These are phyloP conservation scores for Aureobasidium pullulans DNA, from an alignment of 2,329 filamentous ascomycete species.

Conservation along the genomic window DNA sequence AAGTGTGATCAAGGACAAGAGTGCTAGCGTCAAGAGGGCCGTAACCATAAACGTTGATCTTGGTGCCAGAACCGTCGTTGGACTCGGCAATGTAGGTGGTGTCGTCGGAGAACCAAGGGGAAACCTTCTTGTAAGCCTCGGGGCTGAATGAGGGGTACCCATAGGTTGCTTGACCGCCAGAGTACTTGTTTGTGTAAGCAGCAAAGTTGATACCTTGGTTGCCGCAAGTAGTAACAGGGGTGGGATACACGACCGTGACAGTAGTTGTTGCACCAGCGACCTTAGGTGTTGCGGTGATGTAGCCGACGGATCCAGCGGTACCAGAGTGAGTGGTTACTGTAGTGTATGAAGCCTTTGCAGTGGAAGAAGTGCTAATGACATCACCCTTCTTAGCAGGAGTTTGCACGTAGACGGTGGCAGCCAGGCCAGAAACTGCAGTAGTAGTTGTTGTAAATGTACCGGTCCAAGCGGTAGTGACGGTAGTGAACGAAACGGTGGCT, in stretches of 20 bases:
- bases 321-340: slow-evolving; percentile 6
- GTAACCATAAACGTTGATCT: background rate
- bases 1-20: slow-evolving; percentile 16
- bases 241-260: slow-evolving; percentile 3
- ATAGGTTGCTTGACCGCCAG: slow-evolving; percentile 8
- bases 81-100: slow-evolving; percentile 15
- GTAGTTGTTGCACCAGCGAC: slow-evolving; percentile 4
- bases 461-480: slow-evolving; percentile 15
- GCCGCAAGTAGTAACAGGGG: background rate
- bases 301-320: slow-evolving; percentile 1
- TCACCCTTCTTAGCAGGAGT: slow-evolving; percentile 11
- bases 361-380: background rate
- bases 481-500: slow-evolving; percentile 15
- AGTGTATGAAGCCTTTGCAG: background rate
- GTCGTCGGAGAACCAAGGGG: background rate
- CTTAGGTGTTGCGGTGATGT: slow-evolving; percentile 7
- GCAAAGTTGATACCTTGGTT: slow-evolving; percentile 10
- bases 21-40: background rate
- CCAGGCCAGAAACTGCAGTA: slow-evolving; percentile 11
- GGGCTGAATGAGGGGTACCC: slow-evolving; percentile 15
- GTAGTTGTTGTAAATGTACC: slow-evolving; percentile 6
- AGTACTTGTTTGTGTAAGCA: slow-evolving; percentile 11
- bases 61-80: background rate
- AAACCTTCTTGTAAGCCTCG: slow-evolving; percentile 9
- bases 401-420: slow-evolving; percentile 14